Conservation (phyloP, 257 asterid genomes). For the Nicotiana paniculata region DNA sequence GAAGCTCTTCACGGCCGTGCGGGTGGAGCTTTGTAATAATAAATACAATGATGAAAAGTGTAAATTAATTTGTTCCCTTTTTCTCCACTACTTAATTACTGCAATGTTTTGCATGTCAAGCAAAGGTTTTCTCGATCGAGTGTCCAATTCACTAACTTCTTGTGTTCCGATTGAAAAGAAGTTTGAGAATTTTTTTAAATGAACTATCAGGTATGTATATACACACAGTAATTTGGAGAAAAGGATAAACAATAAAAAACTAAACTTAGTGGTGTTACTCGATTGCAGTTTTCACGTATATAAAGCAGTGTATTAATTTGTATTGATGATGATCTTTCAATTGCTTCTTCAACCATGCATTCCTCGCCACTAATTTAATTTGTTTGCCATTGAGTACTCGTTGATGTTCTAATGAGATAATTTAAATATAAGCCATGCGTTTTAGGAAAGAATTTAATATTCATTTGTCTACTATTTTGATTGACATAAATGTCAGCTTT, state of each 20-base stretch:
- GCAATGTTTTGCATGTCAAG: conserved; percentile 13
- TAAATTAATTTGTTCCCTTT: not conserved
- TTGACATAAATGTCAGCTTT: not conserved
- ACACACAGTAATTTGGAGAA: not conserved
- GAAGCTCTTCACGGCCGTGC: conserved; percentile 8
- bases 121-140: conserved; percentile 3
- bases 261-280: not conserved
- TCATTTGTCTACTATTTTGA: not conserved
- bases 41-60: conserved; percentile 13
- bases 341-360: not conserved
- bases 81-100: conserved; percentile 6
- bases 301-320: not conserved
- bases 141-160: not conserved
- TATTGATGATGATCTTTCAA: not conserved
- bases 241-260: not conserved
- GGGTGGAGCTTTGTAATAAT: conserved; percentile 10
- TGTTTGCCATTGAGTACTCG: not conserved
- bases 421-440: not conserved
- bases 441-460: not conserved
- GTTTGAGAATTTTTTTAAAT: not conserved
- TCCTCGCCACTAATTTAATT: not conserved
- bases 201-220: not conserved
- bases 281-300: not conserved
- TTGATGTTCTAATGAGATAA: not conserved
- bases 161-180: not conserved